Base-by-base conservation (phyloP, 1,284 basidiomycete species). In the Meripilus lineatus region DNA sequence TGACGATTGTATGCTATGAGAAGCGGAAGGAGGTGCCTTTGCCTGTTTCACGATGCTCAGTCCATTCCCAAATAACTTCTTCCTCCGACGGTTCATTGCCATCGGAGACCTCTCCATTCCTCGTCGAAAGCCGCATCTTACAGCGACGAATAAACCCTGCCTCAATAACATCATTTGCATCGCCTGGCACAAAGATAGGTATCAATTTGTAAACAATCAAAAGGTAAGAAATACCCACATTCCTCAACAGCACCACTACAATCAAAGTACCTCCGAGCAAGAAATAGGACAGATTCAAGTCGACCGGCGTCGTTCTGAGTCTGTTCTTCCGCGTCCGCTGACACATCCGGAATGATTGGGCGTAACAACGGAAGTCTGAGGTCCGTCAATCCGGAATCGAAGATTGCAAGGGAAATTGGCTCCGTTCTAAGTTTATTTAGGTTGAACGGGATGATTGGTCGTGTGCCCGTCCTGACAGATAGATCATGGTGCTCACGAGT, bases 321-420 rank as follows among this genome's bases (percentile, higher is more conserved):
- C 33, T 43, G 14, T 17, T 38, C 37, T 8, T 33, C 43, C 4
- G 46, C 46, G 22, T 47, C 30, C n/a, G 40, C 45, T 20, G 34
- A 37, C 8, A 30, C 45, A 2, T 53, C 45, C 1, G 25, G 26
- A 14, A 32, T 18, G 13, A 34, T 40, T 17, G 59, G 55, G 32
- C 65, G 68, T 21, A 75, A 47, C 8, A 85, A 64, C 0, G 84
- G 83, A 3, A 86, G 65, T 48, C 65, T 74, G 22, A 87, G 58
- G 2, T 66, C 51, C 40, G 72, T 66, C n/a, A 88, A 53, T 13
- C 65, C 66, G 20, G 78, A 77, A 55, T 88, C 84, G 53, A 88
- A 87, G 18, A 88, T 58, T 2, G 71, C 75, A 20, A 85, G 57
- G 3, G 70, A 70, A 13, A 80, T 58, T 24, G 64, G 49, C 32